Base-by-base conservation (phyloP, 768 basidiomycete species). In the Sarcomyxa edulis region DNA sequence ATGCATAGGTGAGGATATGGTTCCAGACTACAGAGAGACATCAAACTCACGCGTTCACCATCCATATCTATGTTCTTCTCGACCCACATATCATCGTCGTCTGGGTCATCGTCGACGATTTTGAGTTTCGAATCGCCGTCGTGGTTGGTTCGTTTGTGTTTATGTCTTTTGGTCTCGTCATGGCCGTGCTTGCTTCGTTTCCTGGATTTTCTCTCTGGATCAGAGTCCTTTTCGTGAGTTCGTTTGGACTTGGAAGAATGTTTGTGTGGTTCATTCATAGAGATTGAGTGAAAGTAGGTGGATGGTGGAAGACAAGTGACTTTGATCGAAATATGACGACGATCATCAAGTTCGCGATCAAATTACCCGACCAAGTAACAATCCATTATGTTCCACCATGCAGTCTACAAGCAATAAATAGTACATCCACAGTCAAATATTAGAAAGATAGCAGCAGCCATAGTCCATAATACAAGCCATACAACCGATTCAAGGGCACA, bases 11-110 rank as follows among this genome's bases (percentile, higher is more conserved):
- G 32, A 39, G 28, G 11, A 23, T 22, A 23, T 36, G 35, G 29
- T 15, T 18, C 32, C 37, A 11, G 32, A 34, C 19, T 37, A 36
- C 14, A 6, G 16, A 7, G 32, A 21, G 37, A 19, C 6, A 15
- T 8, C 32, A 14, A 40, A 71, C 78, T 48, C 55, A 89, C 86
- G 54, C 70, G 67, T 59, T 86, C 83, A 12, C 84, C 81, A 37
- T 83, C 83, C 64, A 80, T 74, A 52, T 81, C 80, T 25, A 90
- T 78, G 48, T 88, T 87, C 68, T 88, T 90, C 65, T 92, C 92
- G 16, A 81, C 73, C 91, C 91, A 93, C 65, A 89, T 74, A 39
- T 81, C 81, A 12, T 81, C 78, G 53, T 79, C 81, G 44, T 78
- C 66, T 11, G 72, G 69, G 52, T 92, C 84, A 49, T 91, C 86